Conservation (phyloP, 2,329 filamentous ascomycete species). For the Calonectria pteridis region DNA sequence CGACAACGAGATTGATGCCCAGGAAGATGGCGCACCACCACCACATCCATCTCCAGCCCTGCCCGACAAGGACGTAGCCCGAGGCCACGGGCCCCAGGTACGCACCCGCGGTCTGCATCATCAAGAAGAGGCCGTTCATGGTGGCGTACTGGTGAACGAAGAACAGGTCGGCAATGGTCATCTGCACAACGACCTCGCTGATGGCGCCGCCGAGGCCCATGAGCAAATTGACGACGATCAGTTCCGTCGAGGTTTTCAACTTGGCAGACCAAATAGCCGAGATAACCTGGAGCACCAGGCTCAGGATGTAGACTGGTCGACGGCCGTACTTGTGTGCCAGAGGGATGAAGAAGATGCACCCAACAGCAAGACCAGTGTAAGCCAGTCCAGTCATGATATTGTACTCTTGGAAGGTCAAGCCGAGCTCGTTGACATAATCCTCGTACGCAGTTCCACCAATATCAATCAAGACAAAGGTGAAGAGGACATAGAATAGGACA, state of each 20-base stretch:
- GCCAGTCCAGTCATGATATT: slow-evolving; percentile 21
- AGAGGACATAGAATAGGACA: slow-evolving; percentile 72
- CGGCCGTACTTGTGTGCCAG: slow-evolving; percentile 41
- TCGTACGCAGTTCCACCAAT: slow-evolving; percentile 23
- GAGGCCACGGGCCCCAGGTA: slow-evolving; percentile 38
- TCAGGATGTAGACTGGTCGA: slow-evolving; percentile 47
- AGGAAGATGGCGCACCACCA: slow-evolving; percentile 29
- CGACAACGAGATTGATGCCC: background rate
- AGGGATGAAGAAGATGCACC: slow-evolving; percentile 39
- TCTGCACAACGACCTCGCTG: slow-evolving; percentile 53
- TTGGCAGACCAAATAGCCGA: slow-evolving; percentile 32
- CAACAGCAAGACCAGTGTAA: slow-evolving; percentile 35
- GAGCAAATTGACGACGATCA: slow-evolving; percentile 34
- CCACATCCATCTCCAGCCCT: slow-evolving; percentile 49
- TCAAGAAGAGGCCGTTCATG: slow-evolving; percentile 47
- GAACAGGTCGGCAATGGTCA: slow-evolving; percentile 52
- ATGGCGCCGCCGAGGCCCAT: slow-evolving; percentile 53
- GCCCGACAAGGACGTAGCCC: slow-evolving; percentile 32
- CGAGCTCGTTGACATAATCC: slow-evolving; percentile 2
- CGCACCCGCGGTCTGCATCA: slow-evolving; percentile 43
- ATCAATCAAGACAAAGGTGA: slow-evolving; percentile 76
- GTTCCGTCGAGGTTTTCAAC: slow-evolving; percentile 33
- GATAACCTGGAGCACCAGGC: slow-evolving; percentile 51
- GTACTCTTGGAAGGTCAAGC: background rate
- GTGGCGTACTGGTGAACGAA: slow-evolving; percentile 46